Conservation (phyloP, 2,329 filamentous ascomycete genomes). For the Cordyceps cicadae region DNA sequence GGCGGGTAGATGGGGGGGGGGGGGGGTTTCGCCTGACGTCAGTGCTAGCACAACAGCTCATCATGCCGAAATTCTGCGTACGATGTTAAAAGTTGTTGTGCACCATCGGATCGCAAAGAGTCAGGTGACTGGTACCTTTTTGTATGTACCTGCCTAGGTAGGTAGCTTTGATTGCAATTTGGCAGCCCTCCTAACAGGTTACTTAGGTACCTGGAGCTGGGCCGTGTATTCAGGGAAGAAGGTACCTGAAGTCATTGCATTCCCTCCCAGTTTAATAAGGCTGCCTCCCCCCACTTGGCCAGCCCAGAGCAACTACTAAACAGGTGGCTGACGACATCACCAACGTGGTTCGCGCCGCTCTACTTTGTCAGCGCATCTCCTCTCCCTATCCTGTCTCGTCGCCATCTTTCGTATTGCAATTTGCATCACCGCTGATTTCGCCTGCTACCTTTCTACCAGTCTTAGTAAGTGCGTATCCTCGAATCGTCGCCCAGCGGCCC, state of each 20-base stretch:
- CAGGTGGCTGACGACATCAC: conserved; percentile 7
- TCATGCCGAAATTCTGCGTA: too few species aligned
- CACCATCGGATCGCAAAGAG: not conserved
- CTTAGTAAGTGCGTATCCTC: not conserved
- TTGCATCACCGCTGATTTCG: not conserved
- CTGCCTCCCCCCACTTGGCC: not conserved
- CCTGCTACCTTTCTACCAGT: too few species aligned
- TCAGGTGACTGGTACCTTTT: not conserved
- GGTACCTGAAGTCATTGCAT: not conserved
- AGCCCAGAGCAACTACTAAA: not conserved
- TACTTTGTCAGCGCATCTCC: not conserved
- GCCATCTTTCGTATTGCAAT: not conserved
- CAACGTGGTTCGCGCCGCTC: not conserved
- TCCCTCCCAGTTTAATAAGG: conserved; percentile 6
- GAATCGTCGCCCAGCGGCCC: not conserved
- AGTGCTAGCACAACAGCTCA: too few species aligned
- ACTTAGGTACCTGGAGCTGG: too few species aligned
- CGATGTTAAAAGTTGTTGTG: too few species aligned
- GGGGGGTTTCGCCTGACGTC: too few species aligned
- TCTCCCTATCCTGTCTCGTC: not conserved
- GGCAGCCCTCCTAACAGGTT: too few species aligned
- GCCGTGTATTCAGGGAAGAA: not conserved
- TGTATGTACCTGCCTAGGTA: too few species aligned
- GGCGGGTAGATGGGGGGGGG: too few species aligned
- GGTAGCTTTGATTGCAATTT: too few species aligned